Evolutionary conservation across 23 red algal genomes (phyloP).

Genomic region (Cyanidioschyzon merolae): DNA sequence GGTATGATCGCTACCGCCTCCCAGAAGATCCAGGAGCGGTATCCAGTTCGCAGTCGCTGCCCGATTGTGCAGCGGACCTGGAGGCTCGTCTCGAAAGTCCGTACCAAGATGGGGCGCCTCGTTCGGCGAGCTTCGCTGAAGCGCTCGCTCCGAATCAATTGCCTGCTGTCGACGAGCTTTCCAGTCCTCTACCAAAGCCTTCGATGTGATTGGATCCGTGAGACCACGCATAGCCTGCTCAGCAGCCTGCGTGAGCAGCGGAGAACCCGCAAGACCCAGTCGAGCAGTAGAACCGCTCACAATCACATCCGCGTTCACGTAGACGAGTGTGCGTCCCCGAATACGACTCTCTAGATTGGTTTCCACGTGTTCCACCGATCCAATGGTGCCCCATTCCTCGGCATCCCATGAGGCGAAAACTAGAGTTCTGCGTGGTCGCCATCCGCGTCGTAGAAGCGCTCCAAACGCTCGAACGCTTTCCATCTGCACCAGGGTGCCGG

Average conservation of each 20-base stretch:
- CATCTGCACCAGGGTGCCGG: conserved; percentile 16
- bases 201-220: neutral
- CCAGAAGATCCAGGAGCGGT: neutral
- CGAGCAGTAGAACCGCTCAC: conserved; percentile 6
- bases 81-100: neutral
- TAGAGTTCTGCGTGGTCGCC: neutral
- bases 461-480: neutral
- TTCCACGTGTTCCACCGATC: conserved; percentile 7
- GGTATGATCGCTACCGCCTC: conserved; percentile 13
- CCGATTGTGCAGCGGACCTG: neutral
- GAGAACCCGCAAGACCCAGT: neutral
- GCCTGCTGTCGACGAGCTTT: neutral
- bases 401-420: conserved; percentile 14
- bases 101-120: neutral
- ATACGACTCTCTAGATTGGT: conserved; percentile 1
- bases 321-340: neutral
- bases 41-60: neutral
- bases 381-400: conserved; percentile 14
- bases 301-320: conserved; percentile 16
- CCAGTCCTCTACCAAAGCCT: neutral
- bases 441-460: neutral
- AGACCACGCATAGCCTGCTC: conserved; percentile 7
- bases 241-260: neutral
- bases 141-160: neutral
- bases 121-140: neutral